Percentiles rank a stretch among this genome's conserved stretches.
phyloP scores from a whole-genome alignment of 257 asterid species.

The Capsicum pubescens region DNA sequence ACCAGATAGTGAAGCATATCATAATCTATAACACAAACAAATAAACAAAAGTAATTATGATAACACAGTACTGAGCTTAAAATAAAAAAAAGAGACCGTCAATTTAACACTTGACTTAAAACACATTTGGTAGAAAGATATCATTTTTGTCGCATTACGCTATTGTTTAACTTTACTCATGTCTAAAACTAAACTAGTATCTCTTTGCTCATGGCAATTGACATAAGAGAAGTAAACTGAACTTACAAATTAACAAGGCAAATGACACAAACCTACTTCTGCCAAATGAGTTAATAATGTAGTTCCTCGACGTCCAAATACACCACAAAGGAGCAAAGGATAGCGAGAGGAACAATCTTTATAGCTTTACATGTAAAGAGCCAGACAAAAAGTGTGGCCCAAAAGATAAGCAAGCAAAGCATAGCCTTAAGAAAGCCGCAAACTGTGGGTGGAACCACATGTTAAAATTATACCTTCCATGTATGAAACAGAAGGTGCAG shows the following conservation, averaged over 20 bases:
- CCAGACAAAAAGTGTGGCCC: background rate
- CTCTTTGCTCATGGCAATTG: background rate
- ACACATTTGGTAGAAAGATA: background rate
- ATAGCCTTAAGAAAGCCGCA: background rate
- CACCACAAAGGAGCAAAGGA: constrained; percentile 31
- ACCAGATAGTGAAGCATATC: background rate
- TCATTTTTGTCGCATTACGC: background rate
- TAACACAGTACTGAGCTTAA: background rate
- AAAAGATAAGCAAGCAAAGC: background rate
- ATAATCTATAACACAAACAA: background rate
- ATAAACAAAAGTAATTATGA: background rate
- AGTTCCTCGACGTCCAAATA: constrained; percentile 42
- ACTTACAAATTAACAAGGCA: background rate
- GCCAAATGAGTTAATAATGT: background rate
- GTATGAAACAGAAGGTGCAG: background rate
- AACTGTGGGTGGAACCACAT: constrained; percentile 6
- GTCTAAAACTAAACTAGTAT: background rate
- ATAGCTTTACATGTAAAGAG: constrained; percentile 31
- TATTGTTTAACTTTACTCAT: background rate
- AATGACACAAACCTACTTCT: background rate
- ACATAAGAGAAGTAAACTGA: background rate
- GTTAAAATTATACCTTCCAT: background rate
- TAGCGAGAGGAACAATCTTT: constrained; percentile 45
- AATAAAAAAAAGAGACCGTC: background rate
- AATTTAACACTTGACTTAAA: background rate